These are phyloP conservation scores for Lepidium campestre DNA, from an alignment of 441 rosid genomes.

Conservation along the genomic window DNA sequence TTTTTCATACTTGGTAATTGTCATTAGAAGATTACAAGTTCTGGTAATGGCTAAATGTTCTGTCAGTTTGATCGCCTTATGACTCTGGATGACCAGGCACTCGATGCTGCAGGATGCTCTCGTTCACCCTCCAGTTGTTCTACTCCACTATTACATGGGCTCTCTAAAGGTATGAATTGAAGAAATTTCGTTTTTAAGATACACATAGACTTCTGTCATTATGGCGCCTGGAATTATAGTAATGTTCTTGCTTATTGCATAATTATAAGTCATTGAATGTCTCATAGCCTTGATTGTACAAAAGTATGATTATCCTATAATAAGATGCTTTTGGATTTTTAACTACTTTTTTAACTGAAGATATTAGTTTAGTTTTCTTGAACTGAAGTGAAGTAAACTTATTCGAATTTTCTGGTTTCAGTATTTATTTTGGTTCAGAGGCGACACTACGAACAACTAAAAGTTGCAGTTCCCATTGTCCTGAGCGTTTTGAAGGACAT, in stretches of 20 bases:
- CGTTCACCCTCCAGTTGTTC: conserved; percentile 34
- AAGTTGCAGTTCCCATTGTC: conserved; percentile 51
- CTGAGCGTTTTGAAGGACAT: conserved; percentile 51
- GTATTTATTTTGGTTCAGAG: conserved; percentile 55
- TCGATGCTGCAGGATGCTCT: conserved; percentile 42
- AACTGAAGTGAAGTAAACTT: conserved; percentile 8
- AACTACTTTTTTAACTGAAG: background rate
- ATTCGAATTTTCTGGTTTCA: conserved; percentile 35
- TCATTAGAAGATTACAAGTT: background rate
- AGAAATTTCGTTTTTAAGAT: background rate
- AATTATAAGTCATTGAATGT: background rate
- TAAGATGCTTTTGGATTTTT: background rate
- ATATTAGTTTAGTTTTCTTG: background rate
- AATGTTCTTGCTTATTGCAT: background rate
- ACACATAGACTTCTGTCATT: background rate
- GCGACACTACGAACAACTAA: conserved; percentile 75
- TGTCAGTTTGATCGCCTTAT: background rate
- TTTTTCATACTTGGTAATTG: background rate
- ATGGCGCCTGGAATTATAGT: background rate
- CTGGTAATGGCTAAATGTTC: background rate
- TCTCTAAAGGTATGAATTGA: conserved; percentile 56
- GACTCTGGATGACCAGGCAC: conserved; percentile 54
- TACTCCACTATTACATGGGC: conserved; percentile 64
- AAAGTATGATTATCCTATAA: background rate
- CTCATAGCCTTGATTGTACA: background rate